Evolutionary conservation across 345 rosid species (phyloP), one percentile per base, ranked within the genome.

Genomic region (Eucalyptus grandis): DNA sequence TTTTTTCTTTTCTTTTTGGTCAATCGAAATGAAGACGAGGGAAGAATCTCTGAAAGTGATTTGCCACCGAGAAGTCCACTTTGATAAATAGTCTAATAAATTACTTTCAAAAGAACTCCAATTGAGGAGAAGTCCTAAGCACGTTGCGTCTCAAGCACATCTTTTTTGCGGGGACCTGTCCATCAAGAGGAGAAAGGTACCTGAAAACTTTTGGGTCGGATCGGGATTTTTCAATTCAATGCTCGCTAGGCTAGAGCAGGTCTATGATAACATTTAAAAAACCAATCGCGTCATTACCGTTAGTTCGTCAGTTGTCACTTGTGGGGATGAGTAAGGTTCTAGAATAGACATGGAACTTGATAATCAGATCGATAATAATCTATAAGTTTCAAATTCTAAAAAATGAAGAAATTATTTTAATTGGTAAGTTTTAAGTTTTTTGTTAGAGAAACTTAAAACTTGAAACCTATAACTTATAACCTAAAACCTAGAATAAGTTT

Each of bases 391-490:
- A 21, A 0, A 53, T 53, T 53, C 11, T 19, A 8, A 53, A 53
- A 53, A 53, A 19, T 8, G 2, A 53, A 8, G 11, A 53, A 21
- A 4, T 2, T 21, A 0, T 53, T 53, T 53, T 53, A 2, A 53
- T 2, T 2, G 5, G 4, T 53, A 53, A 53, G 2, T 53, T 53
- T 53, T 21, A 19, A 4, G 2, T 53, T 8, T 53, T 21, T 53
- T 2, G 0, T 19, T 53, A 4, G 24, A 53, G 24, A 7, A 53
- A 53, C 4, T 3, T 53, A 53, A 2, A 19, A 53, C 9, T 53
- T 17, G 9, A 3, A 51, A 51, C 4, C 1, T 51, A 19, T 51
- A 17, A 17, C 2, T 1, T 53, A 0, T 21, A 3, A 53, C 4
- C 0, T 53, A 19, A 19, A 53, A 53, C 0, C 0, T 53, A 53